Percentiles rank a stretch among this genome's conserved stretches.
Evolutionary conservation across 2,329 filamentous ascomycete species (phyloP).

Genomic region (Cordyceps javanica): DNA sequence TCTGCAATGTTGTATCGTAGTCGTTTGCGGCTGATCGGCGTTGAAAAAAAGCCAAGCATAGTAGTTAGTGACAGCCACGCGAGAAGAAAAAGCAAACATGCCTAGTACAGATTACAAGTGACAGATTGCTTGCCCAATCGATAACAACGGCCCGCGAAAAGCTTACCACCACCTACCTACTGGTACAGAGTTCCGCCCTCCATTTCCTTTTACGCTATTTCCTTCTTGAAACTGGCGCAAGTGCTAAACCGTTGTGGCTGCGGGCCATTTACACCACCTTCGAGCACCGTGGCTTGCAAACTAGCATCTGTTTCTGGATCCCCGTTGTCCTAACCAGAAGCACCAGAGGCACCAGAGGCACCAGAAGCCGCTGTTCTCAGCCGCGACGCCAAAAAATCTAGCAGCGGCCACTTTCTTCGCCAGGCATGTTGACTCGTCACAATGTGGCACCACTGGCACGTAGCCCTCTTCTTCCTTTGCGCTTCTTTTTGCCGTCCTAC

Average conservation of each 20-base stretch:
- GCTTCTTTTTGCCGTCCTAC: not conserved
- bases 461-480: not conserved
- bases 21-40: not conserved
- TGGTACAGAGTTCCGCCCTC: not conserved
- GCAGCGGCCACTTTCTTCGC: not conserved
- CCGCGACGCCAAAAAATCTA: not conserved
- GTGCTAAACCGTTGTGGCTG: slow-evolving; percentile 9
- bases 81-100: slow-evolving; percentile 2
- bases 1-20: not conserved
- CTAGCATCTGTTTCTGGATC: not conserved
- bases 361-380: not conserved
- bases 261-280: slow-evolving; percentile 10
- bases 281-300: slow-evolving; percentile 1
- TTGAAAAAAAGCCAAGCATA: not conserved
- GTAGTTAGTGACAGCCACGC: not conserved
- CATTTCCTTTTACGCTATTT: not conserved
- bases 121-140: not conserved
- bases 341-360: too few species aligned
- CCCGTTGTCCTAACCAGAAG: not conserved
- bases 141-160: not conserved
- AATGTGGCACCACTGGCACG: slow-evolving; percentile 3
- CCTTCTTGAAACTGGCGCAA: not conserved
- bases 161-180: slow-evolving; percentile 1
- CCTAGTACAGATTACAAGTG: not conserved
- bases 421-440: slow-evolving; percentile 3